These are phyloP conservation scores for Agroathelia rolfsii DNA, from an alignment of 1,284 basidiomycete species.

Conservation along the genomic window DNA sequence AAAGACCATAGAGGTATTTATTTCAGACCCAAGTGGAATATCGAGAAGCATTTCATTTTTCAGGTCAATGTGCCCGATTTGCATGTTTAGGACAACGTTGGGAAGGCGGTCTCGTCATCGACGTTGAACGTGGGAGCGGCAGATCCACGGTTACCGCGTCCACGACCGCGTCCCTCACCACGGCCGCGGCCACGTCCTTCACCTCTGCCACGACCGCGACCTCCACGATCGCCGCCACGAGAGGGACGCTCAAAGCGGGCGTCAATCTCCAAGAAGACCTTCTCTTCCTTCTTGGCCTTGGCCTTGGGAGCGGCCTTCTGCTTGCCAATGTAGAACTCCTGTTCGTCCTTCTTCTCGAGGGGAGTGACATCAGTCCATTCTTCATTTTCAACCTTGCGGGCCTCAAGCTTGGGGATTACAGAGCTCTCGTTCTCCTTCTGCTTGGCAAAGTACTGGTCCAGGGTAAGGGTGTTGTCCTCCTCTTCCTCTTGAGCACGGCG, in stretches of 20 bases:
- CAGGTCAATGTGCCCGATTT: too few species aligned
- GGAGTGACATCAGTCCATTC: slow-evolving; percentile 60
- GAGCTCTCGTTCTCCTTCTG: slow-evolving; percentile 48
- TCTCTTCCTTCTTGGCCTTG: slow-evolving; percentile 68
- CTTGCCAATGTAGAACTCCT: too few species aligned
- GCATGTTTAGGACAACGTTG: slow-evolving; percentile 69
- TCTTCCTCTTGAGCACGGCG: slow-evolving; percentile 56
- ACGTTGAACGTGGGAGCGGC: slow-evolving; percentile 42
- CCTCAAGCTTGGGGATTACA: slow-evolving; percentile 60
- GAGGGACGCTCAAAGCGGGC: slow-evolving; percentile 65
- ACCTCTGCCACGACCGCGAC: slow-evolving; percentile 28
- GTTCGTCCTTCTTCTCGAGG: slow-evolving; percentile 46
- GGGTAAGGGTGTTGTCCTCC: slow-evolving; percentile 86
- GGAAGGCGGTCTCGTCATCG: slow-evolving; percentile 76
- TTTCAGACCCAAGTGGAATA: too few species aligned
- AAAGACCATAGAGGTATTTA: too few species aligned
- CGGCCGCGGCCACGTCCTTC: slow-evolving; percentile 23
- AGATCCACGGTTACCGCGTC: slow-evolving; percentile 27
- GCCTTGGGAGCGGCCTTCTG: slow-evolving; percentile 49
- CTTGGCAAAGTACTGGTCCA: slow-evolving; percentile 77
- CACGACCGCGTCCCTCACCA: slow-evolving; percentile 29
- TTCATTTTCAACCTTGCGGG: slow-evolving; percentile 57
- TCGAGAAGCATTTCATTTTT: slow-evolving; percentile 1
- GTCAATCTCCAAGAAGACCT: slow-evolving; percentile 69
- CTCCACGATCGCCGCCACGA: slow-evolving; percentile 45